Conservation (phyloP, 2,329 filamentous ascomycete species). For the Zymoseptoria tritici region DNA sequence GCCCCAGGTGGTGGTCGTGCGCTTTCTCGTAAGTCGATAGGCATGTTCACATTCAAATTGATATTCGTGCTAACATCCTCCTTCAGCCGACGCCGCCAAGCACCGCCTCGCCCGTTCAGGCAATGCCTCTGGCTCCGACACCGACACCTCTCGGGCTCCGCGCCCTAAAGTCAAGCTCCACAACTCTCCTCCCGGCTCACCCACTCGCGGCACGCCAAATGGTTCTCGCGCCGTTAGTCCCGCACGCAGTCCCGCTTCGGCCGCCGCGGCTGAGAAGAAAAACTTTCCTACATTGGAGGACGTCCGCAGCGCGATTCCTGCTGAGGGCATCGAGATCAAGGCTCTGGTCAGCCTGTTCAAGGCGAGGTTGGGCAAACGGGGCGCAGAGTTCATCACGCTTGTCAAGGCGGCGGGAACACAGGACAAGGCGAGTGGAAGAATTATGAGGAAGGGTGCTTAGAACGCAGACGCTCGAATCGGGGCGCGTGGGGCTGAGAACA, state of each 20-base stretch:
- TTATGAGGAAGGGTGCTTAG: conserved; percentile 15
- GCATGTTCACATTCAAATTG: conserved; percentile 1
- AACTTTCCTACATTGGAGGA: conserved; percentile 38
- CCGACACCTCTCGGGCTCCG: conserved; percentile 58
- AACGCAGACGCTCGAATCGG: not conserved
- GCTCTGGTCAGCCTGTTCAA: conserved; percentile 37
- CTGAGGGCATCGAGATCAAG: conserved; percentile 37
- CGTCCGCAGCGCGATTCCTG: conserved; percentile 38
- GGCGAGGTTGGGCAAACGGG: conserved; percentile 32
- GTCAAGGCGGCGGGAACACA: conserved; percentile 33
- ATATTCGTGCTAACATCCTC: not conserved
- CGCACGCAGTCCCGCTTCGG: conserved; percentile 12
- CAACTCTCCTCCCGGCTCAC: conserved; percentile 40
- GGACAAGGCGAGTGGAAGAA: conserved; percentile 20
- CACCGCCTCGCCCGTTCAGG: conserved; percentile 6
- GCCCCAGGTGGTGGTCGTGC: conserved; percentile 17
- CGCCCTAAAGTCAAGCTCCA: conserved; percentile 52
- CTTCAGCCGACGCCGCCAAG: conserved; percentile 11
- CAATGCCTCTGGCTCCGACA: conserved; percentile 56
- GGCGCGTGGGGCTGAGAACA: not conserved
- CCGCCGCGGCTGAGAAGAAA: not conserved
- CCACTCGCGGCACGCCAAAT: conserved; percentile 26
- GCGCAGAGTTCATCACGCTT: conserved; percentile 36
- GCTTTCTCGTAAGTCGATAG: conserved; percentile 18
- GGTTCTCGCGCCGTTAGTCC: conserved; percentile 30